Conservation (phyloP, 257 asterid species). For the Forsythia viridissima region DNA sequence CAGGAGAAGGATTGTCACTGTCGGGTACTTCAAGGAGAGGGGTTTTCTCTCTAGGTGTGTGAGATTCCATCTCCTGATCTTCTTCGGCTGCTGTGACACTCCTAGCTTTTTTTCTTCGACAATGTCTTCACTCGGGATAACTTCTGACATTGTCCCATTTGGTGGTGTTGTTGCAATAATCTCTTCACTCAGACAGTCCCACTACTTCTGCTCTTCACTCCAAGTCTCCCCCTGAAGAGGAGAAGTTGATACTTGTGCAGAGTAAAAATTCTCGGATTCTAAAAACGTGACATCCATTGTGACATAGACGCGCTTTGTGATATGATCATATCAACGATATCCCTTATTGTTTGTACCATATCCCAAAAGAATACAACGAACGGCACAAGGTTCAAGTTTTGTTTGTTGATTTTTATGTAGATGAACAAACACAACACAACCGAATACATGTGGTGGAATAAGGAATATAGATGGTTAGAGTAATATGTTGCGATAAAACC, state of each 20-base stretch:
- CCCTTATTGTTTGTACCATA: not conserved
- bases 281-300: constrained; percentile 2
- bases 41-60: too few species aligned
- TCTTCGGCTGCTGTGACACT: too few species aligned
- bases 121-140: too few species aligned
- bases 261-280: not conserved
- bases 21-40: too few species aligned
- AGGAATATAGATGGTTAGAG: not conserved
- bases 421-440: not conserved
- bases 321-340: not conserved
- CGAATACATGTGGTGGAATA: not conserved
- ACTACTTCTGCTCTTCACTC: not conserved
- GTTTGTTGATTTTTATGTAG: not conserved
- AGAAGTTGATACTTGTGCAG: not conserved
- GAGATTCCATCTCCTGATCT: too few species aligned
- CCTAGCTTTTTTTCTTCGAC: too few species aligned
- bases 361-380: not conserved
- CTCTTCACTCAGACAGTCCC: too few species aligned
- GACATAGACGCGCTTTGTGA: not conserved
- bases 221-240: not conserved
- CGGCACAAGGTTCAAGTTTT: not conserved
- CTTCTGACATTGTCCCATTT: too few species aligned
- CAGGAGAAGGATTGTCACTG: not conserved
- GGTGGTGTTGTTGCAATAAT: too few species aligned
- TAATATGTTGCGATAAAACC: not conserved